Percentiles rank a stretch among this genome's conserved stretches.
Conservation (phyloP, 164 flowering plant species). For the Tinospora cordifolia region DNA sequence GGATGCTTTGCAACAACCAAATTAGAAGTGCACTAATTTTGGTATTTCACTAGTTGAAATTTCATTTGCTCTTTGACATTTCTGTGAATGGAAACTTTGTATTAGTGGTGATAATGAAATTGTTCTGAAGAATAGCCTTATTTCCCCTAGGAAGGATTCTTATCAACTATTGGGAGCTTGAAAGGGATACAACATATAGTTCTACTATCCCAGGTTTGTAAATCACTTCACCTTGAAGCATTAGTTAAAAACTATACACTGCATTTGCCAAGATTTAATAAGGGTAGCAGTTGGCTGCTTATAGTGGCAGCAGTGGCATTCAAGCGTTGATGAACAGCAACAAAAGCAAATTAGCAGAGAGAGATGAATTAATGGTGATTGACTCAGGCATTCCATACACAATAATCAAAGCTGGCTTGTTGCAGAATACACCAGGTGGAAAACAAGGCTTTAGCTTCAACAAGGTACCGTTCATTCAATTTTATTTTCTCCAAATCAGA, state of each 20-base stretch:
- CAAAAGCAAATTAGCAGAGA: slow-evolving; percentile 63
- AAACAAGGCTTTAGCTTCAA: slow-evolving; percentile 73
- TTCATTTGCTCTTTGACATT: not conserved
- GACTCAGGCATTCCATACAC: slow-evolving; percentile 76
- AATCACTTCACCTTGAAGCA: not conserved
- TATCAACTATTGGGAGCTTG: slow-evolving; percentile 38
- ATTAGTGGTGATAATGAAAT: not conserved
- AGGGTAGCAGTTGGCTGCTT: slow-evolving; percentile 79
- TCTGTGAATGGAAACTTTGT: not conserved
- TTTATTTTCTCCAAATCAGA: too few relatives aligned
- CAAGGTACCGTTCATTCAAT: slow-evolving; percentile 39
- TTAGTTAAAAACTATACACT: not conserved
- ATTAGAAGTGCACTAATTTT: too few relatives aligned
- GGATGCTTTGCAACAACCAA: too few relatives aligned
- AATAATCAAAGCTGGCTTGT: slow-evolving; percentile 60
- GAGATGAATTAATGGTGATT: slow-evolving; percentile 52
- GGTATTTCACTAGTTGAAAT: too few relatives aligned
- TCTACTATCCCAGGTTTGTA: slow-evolving; percentile 71
- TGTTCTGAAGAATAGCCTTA: not conserved
- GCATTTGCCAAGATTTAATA: slow-evolving; percentile 30
- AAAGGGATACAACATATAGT: slow-evolving; percentile 65
- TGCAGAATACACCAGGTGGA: slow-evolving; percentile 65
- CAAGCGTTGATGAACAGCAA: slow-evolving; percentile 67
- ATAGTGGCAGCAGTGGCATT: slow-evolving; percentile 62
- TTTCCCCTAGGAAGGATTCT: slow-evolving; percentile 62